Evolutionary conservation across 164 flowering plant genomes (phyloP), one percentile per base, ranked within the genome.

Genomic region (Echeveria elegans): DNA sequence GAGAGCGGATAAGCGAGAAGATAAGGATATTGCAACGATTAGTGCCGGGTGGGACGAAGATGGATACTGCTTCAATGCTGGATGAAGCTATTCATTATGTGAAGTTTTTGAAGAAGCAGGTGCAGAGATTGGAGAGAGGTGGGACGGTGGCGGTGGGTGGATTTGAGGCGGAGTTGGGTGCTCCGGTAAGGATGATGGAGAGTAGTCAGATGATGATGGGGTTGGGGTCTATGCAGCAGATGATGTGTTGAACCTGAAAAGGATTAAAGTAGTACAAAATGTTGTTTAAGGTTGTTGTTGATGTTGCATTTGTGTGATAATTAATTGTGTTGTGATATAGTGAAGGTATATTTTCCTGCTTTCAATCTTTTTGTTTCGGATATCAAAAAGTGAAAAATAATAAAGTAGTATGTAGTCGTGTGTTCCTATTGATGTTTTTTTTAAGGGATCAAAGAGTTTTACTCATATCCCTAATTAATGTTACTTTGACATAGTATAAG

Each of bases 41-140:
- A 4, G 88, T 84, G 0, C 88, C 88, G 0, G 88, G 88, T 0
- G 88, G 88, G 4, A 84, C 86, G 0, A 84, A 84, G 50, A 76
- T 84, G 85, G 88, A 84, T 66, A 84, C 88, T 0, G 88, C 88
- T 16, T 84, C 85, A 0, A 85, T 85, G 88, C 45, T 85, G 41
- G 89, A 85, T 37, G 89, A 85, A 65, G 89, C 87, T 1, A 75
- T 82, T 29, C 84, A 78, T 64, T 84, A 84, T 38, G 71, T 84
- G 21, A 84, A 84, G 77, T 84, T 84, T 50, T 68, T 84, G 77
- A 82, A 84, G 71, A 77, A 70, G 67, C 83, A 83, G 30, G 81
- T 83, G 70, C 77, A 81, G 29, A 60, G 75, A 0, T 48, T 83
- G 73, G 84, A 83, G 47, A 69, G 67, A n/a, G n/a, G n/a, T n/a